Conservation (phyloP, 805 yeast genomes). For the Lipomyces yamadae region DNA sequence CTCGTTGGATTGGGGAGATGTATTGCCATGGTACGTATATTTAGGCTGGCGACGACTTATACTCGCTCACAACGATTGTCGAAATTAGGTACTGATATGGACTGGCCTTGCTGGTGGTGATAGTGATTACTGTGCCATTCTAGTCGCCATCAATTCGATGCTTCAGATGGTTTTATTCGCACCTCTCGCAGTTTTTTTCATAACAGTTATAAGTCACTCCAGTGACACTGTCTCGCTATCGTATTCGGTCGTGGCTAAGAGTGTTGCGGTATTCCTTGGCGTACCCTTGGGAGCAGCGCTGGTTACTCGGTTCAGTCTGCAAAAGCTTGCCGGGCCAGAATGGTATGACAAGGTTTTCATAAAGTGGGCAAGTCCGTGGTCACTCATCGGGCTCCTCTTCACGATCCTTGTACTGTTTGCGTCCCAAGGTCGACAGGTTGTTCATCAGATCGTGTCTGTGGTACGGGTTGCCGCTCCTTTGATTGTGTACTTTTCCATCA, state of each 20-base stretch:
- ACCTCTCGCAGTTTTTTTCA: slow-evolving; percentile 56
- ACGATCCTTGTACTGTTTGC: slow-evolving; percentile 58
- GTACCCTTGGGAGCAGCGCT: slow-evolving; percentile 57
- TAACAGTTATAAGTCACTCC: slow-evolving; percentile 48
- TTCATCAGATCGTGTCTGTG: slow-evolving; percentile 55
- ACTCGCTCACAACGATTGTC: background rate
- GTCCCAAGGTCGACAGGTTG: slow-evolving; percentile 54
- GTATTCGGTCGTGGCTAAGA: slow-evolving; percentile 52
- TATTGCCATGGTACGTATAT: slow-evolving; percentile 55
- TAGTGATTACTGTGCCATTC: slow-evolving; percentile 53
- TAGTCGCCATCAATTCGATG: slow-evolving; percentile 57
- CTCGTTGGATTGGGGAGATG: slow-evolving; percentile 65
- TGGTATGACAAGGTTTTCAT: slow-evolving; percentile 47
- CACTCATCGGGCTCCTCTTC: slow-evolving; percentile 57
- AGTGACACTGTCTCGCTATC: slow-evolving; percentile 28
- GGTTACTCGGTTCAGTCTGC: slow-evolving; percentile 45
- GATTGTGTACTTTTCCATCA: slow-evolving; percentile 52
- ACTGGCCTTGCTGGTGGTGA: slow-evolving; percentile 61
- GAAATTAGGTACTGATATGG: slow-evolving; percentile 41
- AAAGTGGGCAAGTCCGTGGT: slow-evolving; percentile 54
- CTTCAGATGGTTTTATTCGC: slow-evolving; percentile 59
- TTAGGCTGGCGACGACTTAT: background rate
- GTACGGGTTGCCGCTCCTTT: slow-evolving; percentile 58
- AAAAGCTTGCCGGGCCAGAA: slow-evolving; percentile 44
- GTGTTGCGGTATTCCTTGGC: slow-evolving; percentile 59